Percentiles rank a stretch among this genome's conserved stretches.
phyloP scores from a whole-genome alignment of 441 rosid species.

The Eruca vesicaria region DNA sequence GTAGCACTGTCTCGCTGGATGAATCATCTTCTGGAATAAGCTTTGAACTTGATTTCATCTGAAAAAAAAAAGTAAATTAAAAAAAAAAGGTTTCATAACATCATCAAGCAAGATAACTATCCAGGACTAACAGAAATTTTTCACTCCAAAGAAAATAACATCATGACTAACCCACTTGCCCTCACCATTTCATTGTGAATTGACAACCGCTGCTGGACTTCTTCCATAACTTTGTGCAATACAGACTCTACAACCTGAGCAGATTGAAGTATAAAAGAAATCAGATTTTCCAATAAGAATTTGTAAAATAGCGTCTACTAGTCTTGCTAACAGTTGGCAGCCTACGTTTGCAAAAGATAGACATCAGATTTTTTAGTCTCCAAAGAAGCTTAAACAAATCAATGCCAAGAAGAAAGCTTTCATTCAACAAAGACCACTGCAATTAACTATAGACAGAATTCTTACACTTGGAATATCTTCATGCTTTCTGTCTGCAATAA shows the following conservation, averaged over 20 bases:
- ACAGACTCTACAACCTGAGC: slow-evolving; percentile 78
- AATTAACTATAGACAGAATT: not conserved
- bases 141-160: not conserved
- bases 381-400: not conserved
- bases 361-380: not conserved
- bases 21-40: slow-evolving; percentile 30
- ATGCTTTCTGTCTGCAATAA: slow-evolving; percentile 61
- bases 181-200: slow-evolving; percentile 53
- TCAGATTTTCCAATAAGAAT: slow-evolving; percentile 7
- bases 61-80: not conserved
- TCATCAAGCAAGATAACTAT: slow-evolving; percentile 16
- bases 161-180: not conserved
- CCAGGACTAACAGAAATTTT: not conserved
- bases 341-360: not conserved
- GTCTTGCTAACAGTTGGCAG: slow-evolving; percentile 4
- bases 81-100: not conserved
- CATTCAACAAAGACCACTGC: not conserved
- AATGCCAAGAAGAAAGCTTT: not conserved
- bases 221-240: slow-evolving; percentile 59
- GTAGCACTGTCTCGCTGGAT: slow-evolving; percentile 21
- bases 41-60: slow-evolving; percentile 53
- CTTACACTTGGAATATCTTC: slow-evolving; percentile 84
- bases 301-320: not conserved
- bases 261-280: not conserved
- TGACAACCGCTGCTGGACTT: slow-evolving; percentile 51